Evolutionary conservation across 805 yeast genomes (phyloP).

Genomic region (Wickerhamiella kurtzmanii): DNA sequence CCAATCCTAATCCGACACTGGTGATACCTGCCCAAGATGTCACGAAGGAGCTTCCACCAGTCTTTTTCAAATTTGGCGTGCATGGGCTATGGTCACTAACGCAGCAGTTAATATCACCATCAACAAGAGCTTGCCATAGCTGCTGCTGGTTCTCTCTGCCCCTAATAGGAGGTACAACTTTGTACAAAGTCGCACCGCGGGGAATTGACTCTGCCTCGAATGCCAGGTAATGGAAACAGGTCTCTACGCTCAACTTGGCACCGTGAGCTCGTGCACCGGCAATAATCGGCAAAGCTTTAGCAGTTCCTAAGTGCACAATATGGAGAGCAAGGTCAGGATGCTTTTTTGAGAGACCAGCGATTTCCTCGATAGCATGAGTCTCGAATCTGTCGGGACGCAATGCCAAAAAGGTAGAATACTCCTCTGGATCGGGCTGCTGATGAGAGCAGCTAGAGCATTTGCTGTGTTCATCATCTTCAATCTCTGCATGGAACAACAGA

Average conservation of each 20-base stretch:
- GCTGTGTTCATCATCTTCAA: constrained; percentile 37
- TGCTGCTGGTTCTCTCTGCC: constrained; percentile 53
- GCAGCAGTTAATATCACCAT: constrained; percentile 60
- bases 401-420: constrained; percentile 59
- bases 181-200: constrained; percentile 66
- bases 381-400: constrained; percentile 86
- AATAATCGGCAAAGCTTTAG: constrained; percentile 66
- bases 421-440: constrained; percentile 36
- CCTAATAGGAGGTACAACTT: constrained; percentile 93
- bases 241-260: constrained; percentile 57
- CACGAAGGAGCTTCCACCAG: constrained; percentile 74
- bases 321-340: constrained; percentile 40
- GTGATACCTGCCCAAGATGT: constrained; percentile 96
- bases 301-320: constrained; percentile 81
- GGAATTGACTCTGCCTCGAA: constrained; percentile 67
- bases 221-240: constrained; percentile 85
- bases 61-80: constrained; percentile 76
- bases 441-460: constrained; percentile 6
- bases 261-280: constrained; percentile 41
- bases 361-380: constrained; percentile 63
- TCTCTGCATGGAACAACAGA: constrained; percentile 88
- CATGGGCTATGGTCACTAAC: constrained; percentile 96
- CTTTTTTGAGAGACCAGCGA: constrained; percentile 46
- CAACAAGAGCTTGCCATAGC: constrained; percentile 66
- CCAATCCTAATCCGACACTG: constrained; percentile 82